Base-by-base conservation (phyloP, 164 flowering plant genomes). In the Stephania yunnanensis region DNA sequence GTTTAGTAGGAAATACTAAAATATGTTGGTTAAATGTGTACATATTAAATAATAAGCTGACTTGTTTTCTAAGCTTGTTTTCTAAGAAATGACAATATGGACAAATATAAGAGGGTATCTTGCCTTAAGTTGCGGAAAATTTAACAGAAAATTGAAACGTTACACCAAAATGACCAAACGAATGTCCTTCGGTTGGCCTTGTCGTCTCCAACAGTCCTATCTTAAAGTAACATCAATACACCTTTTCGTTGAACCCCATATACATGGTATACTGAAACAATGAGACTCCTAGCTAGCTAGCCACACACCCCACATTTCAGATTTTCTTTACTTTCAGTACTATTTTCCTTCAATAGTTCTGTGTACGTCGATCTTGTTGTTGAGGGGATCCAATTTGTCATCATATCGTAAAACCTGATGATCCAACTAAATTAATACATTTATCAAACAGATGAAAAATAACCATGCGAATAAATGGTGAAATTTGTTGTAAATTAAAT, bases 151-250 rank as follows among this genome's bases (percentile, higher is more conserved):
- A 61, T 61, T 6, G 25, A 61, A 61, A 20, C 22, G 2, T 61
- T 9, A 7, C 66, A 61, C 66, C 65, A 58, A 58, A 17, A 19
- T 11, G 15, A 50, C 15, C 25, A 58, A 17, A 6, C 65, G 42
- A 36, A 36, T 36, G 42, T 36, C 1, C 42, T 36, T 4, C 42
- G 42, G 42, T 36, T 36, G 42, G 42, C 42, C 42, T 36, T 36
- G 42, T 36, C 42, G 2, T 4, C 66, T 61, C 22, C 66, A 19
- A 2, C 66, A 15, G 66, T 61, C 66, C 66, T n/a, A 25, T 61
- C 66, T 61, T 61, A 20, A 61, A 61, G 66, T 61, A 61, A 61
- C 66, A 61, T 61, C 66, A 61, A 61, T 61, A 7, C 66, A n/a
- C 20, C 66, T 1, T 58, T 58, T 61, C 20, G 25, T 61, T 61